These are phyloP conservation scores for Mucor mucedo DNA, from an alignment of 371 early-diverging fungal genomes.

Conservation along the genomic window DNA sequence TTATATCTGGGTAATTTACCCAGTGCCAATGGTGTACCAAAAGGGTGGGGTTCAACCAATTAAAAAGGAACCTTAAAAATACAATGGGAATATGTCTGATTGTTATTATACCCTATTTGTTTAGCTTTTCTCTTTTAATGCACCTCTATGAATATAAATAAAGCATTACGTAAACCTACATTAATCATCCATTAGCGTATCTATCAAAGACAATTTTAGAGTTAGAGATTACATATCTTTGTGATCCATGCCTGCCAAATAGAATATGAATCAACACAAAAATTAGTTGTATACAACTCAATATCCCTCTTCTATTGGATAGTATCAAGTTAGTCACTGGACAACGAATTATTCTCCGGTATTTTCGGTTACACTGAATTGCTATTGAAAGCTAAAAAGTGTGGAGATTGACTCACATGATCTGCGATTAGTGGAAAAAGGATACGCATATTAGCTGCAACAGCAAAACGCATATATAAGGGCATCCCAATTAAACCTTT, in stretches of 20 bases:
- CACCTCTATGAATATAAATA: neutral
- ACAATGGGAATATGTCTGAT: too few species aligned
- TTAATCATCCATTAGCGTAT: too few species aligned
- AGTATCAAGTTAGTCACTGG: slow-evolving; percentile 17
- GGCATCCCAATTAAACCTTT: neutral
- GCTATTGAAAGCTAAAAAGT: slow-evolving; percentile 7
- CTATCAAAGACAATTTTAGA: neutral
- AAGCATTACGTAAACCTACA: neutral
- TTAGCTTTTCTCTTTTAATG: neutral
- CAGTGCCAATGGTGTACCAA: slow-evolving; percentile 48
- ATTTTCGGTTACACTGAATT: slow-evolving; percentile 7
- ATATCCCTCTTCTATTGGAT: slow-evolving; percentile 6
- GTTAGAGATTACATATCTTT: neutral
- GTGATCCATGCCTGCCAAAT: slow-evolving; percentile 1
- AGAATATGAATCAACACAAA: neutral
- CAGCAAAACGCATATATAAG: neutral
- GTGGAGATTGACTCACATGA: slow-evolving; percentile 18
- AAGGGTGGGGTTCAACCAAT: slow-evolving; percentile 18
- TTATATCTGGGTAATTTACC: slow-evolving; percentile 36
- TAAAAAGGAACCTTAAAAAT: neutral
- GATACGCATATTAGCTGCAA: neutral
- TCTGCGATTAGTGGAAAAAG: neutral
- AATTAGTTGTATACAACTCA: neutral
- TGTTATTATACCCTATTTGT: neutral
- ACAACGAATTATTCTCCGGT: slow-evolving; percentile 14